Evolutionary conservation across 208 protist species (phyloP).

Genomic region (Leishmania braziliensis): DNA sequence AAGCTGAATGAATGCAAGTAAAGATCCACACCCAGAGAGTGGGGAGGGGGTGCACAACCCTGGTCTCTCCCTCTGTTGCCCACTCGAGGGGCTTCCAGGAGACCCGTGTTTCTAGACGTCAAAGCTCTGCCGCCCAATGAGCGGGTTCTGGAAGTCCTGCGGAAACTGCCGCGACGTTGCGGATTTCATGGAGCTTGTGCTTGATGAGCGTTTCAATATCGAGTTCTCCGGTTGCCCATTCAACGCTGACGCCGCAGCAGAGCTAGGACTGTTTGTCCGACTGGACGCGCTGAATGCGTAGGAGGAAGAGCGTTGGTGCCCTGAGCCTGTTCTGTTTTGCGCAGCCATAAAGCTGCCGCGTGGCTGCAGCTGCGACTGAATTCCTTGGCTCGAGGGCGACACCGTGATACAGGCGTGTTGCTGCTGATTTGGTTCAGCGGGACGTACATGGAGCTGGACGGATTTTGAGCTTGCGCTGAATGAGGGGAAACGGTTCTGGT

Average conservation of each 20-base stretch:
- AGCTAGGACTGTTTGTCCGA: not conserved
- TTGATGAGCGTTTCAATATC: not conserved
- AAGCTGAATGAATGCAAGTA: not conserved
- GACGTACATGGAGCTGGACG: not conserved
- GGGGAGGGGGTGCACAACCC: not conserved
- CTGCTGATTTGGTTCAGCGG: not conserved
- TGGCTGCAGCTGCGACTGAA: conserved; percentile 9
- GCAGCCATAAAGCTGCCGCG: not conserved
- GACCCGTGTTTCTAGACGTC: not conserved
- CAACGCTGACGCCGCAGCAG: not conserved
- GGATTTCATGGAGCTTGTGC: conserved; percentile 1
- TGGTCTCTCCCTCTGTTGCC: not conserved
- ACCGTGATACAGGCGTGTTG: not conserved
- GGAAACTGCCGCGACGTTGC: not conserved
- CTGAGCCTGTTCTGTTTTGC: not conserved
- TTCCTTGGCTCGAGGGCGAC: conserved; percentile 1
- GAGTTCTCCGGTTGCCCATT: not conserved
- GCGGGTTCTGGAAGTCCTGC: conserved; percentile 23
- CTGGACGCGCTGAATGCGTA: not conserved
- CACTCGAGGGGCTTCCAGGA: conserved; percentile 3
- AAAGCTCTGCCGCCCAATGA: conserved; percentile 30
- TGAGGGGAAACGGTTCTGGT: not conserved
- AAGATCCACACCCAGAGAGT: not conserved
- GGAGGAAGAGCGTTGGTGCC: conserved; percentile 10
- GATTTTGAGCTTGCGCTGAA: not conserved